Evolutionary conservation across 2,329 filamentous ascomycete genomes (phyloP), one percentile per base, ranked within the genome.

Genomic region (Clonostachys rosea): DNA sequence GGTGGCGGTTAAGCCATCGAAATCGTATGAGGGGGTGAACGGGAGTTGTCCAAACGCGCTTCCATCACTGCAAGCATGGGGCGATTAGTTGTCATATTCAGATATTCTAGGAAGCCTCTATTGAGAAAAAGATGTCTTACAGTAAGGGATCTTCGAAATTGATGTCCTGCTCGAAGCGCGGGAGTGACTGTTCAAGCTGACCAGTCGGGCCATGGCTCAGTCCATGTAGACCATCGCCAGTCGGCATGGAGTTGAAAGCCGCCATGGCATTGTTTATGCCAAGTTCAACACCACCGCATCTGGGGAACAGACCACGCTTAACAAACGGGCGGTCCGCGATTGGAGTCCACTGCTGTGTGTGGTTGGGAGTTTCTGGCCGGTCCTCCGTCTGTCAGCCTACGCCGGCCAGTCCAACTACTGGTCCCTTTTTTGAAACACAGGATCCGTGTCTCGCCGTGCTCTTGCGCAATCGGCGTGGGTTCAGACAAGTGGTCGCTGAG

Each of bases 21-120:
- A 76, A 53, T 84, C 81, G 66, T 84, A 84, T 5, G 73, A 69
- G 4, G 78, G 75, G 4, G 77, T 78, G 49, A 83, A 84, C 5
- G 79, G 74, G n/a, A 69, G 59, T 43, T 59, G 59, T 35, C 63
- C 61, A 47, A 69, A 52, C 24, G 62, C 50, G 48, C 59, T 53
- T 52, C 58, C 60, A 43, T 69, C 65, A 33, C 66, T 69, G 47
- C 34, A 48, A 30, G 24, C 18, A 30, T 30, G 24, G 24, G 24
- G 24, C 9, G 24, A 30, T 30, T 30, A 30, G 24, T 30, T 30
- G 24, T 10, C 3, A 30, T 9, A 30, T 30, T 30, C 9, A 30
- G 24, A 10, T 30, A 30, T 30, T 9, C 24, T 30, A 9, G 24
- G 24, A 30, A 30, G 9, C 24, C 20, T 6, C 40, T 20, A 7